Evolutionary conservation across 257 asterid genomes (phyloP).

Genomic region (Ocimum tenuiflorum): DNA sequence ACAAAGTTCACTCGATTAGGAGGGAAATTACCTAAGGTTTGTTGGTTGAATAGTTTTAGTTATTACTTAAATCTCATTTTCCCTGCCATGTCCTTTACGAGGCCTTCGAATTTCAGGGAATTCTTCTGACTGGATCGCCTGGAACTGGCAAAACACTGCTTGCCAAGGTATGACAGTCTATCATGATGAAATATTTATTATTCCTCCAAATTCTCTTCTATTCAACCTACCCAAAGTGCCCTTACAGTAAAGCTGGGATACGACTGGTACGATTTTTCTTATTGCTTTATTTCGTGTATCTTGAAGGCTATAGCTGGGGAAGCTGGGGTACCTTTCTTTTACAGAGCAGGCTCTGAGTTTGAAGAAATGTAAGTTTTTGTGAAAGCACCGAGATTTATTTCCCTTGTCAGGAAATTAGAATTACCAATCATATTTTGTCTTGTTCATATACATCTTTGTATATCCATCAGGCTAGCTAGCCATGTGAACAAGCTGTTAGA

Average conservation of each 20-base stretch:
- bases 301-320: constrained; percentile 98
- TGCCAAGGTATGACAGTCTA: constrained; percentile 60
- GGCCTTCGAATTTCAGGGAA: constrained; percentile 56
- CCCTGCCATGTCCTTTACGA: not conserved
- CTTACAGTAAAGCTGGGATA: not conserved
- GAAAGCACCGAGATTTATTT: constrained; percentile 6
- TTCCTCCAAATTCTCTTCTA: not conserved
- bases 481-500: not conserved
- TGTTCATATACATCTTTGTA: not conserved
- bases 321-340: constrained; percentile 98
- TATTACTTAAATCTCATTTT: not conserved
- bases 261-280: not conserved
- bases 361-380: constrained; percentile 76
- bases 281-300: constrained; percentile 22
- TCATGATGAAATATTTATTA: not conserved
- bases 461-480: not conserved
- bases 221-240: not conserved
- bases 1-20: constrained; percentile 89
- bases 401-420: not conserved
- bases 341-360: constrained; percentile 93
- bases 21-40: constrained; percentile 96
- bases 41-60: constrained; percentile 15
- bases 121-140: constrained; percentile 96
- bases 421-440: not conserved
- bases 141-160: constrained; percentile 98